phyloP scores from a whole-genome alignment of 257 asterid species.

The Salvia splendens region DNA sequence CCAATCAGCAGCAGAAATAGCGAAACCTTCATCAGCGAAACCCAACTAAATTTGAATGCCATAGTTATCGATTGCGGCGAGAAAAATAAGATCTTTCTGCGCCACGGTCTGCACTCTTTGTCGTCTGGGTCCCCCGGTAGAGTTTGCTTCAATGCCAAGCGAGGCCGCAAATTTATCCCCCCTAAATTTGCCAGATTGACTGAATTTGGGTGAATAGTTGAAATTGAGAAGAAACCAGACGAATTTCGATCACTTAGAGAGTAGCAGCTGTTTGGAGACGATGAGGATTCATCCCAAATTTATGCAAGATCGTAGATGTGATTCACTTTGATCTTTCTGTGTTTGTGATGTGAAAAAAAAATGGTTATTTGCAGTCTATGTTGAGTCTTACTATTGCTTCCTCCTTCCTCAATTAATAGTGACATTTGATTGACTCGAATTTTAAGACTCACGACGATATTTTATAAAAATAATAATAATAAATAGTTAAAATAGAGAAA shows the following conservation, averaged over 20 bases:
- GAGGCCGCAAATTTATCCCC: constrained; percentile 80
- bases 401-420: no score
- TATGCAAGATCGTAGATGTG: constrained; percentile 30
- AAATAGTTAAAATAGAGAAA: no score
- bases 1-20: constrained; percentile 61
- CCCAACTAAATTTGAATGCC: constrained; percentile 73
- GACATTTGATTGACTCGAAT: no score
- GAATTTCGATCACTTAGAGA: neutral
- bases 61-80: constrained; percentile 47
- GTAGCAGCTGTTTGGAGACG: constrained; percentile 13
- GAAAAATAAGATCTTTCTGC: constrained; percentile 58
- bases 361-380: neutral
- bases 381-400: no score
- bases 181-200: constrained; percentile 91
- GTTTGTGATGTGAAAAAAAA: neutral
- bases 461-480: no score
- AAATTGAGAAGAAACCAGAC: neutral
- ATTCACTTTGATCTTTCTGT: neutral
- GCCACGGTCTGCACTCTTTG: constrained; percentile 84
- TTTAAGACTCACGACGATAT: no score
- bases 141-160: constrained; percentile 83
- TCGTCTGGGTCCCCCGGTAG: constrained; percentile 56
- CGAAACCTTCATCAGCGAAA: constrained; percentile 54
- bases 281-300: constrained; percentile 30
- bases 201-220: constrained; percentile 29